Percentiles rank a stretch among this genome's conserved stretches.
These are phyloP conservation scores for Eremothecium cymbalariae DNA, from an alignment of 1,139 yeast species.

Conservation along the genomic window DNA sequence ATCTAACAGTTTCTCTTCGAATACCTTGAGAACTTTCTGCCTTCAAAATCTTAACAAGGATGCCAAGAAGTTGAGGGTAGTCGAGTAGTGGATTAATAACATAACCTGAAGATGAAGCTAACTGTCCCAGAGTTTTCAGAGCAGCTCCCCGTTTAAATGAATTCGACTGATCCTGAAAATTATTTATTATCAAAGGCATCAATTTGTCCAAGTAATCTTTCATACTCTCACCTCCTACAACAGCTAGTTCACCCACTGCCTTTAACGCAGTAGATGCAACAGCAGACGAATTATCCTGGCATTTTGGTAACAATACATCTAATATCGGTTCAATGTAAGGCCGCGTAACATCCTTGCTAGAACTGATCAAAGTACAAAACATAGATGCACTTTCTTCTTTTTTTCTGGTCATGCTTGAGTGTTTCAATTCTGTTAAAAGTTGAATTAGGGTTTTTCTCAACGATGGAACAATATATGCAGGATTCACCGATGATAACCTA, in stretches of 20 bases:
- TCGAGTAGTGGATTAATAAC: slow-evolving; percentile 90
- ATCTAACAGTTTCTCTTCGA: slow-evolving; percentile 77
- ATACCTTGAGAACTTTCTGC: slow-evolving; percentile 68
- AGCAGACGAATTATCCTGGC: slow-evolving; percentile 62
- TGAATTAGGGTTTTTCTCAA: slow-evolving; percentile 80
- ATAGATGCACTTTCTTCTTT: slow-evolving; percentile 83
- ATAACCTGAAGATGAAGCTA: slow-evolving; percentile 86
- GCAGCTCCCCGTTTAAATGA: slow-evolving; percentile 85
- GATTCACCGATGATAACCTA: slow-evolving; percentile 74
- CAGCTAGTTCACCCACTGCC: slow-evolving; percentile 85
- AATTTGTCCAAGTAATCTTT: slow-evolving; percentile 60
- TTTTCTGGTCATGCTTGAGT: slow-evolving; percentile 62
- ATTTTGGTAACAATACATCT: slow-evolving; percentile 71
- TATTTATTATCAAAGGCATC: slow-evolving; percentile 82
- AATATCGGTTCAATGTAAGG: slow-evolving; percentile 89
- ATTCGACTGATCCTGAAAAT: slow-evolving; percentile 87
- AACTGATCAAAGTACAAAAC: slow-evolving; percentile 63
- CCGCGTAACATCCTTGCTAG: slow-evolving; percentile 70
- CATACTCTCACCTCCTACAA: slow-evolving; percentile 83
- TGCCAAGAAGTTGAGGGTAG: slow-evolving; percentile 80
- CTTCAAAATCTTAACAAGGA: slow-evolving; percentile 70
- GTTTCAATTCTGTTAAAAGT: slow-evolving; percentile 74
- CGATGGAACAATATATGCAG: slow-evolving; percentile 93
- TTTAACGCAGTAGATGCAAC: slow-evolving; percentile 81
- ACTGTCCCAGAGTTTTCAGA: slow-evolving; percentile 74